A percentile compares a stretch with the other conserved stretches of the same genome.
These are phyloP conservation scores for Chaetomiaceae sp. DNA, from an alignment of 2,329 filamentous ascomycete genomes.

Conservation along the genomic window DNA sequence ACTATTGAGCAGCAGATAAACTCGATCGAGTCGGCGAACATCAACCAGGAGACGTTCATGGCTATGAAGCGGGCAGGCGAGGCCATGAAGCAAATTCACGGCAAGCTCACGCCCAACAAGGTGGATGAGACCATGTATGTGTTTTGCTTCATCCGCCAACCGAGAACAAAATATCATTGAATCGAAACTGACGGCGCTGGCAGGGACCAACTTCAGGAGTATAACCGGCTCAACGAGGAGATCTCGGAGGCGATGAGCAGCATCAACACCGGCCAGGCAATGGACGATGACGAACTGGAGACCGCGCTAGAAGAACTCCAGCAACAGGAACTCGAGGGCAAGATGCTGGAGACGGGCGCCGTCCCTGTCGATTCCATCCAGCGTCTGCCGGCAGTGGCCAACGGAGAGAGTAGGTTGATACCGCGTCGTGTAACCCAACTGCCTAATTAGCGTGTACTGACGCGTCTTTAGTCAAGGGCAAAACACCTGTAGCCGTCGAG, in stretches of 20 bases:
- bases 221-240: slow-evolving; percentile 89
- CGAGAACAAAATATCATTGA: neutral
- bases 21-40: slow-evolving; percentile 95
- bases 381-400: slow-evolving; percentile 69
- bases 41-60: slow-evolving; percentile 92
- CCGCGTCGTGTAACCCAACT: neutral
- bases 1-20: slow-evolving; percentile 95
- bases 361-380: slow-evolving; percentile 76
- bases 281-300: slow-evolving; percentile 85
- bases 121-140: slow-evolving; percentile 92
- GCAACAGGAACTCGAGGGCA: slow-evolving; percentile 87
- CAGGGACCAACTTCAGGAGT: slow-evolving; percentile 87
- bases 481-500: slow-evolving; percentile 57
- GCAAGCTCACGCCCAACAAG: slow-evolving; percentile 85
- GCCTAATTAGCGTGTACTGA: slow-evolving; percentile 22
- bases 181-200: slow-evolving; percentile 31
- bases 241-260: slow-evolving; percentile 81
- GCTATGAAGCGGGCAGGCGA: slow-evolving; percentile 88
- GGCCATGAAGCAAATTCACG: slow-evolving; percentile 92
- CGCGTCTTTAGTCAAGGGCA: slow-evolving; percentile 44
- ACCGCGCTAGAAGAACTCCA: slow-evolving; percentile 81
- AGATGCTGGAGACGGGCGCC: slow-evolving; percentile 84
- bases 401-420: slow-evolving; percentile 65
- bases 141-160: no score
- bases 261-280: slow-evolving; percentile 59